A percentile compares a stretch with the other conserved stretches of the same genome.
These are phyloP conservation scores for Vitis labrusca DNA, from an alignment of 164 flowering plant species.

Conservation along the genomic window DNA sequence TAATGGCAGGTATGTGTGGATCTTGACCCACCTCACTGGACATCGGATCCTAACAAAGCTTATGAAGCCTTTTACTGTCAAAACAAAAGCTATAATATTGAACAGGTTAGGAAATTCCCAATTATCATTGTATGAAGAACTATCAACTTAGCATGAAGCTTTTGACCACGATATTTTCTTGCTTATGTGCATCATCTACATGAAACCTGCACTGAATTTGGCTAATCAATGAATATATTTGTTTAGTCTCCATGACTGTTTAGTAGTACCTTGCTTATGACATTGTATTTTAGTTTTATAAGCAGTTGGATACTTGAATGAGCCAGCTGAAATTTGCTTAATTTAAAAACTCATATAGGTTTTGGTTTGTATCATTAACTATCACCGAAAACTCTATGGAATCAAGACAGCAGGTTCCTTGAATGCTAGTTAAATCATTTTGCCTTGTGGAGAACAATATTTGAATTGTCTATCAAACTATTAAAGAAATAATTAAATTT, in stretches of 20 bases:
- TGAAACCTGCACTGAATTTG: too few relatives aligned
- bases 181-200: too few relatives aligned
- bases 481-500: neutral
- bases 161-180: too few relatives aligned
- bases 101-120: conserved; percentile 52
- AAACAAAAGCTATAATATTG: conserved; percentile 69
- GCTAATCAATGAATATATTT: too few relatives aligned
- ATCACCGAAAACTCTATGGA: neutral
- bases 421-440: neutral
- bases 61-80: conserved; percentile 40
- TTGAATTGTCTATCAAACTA: neutral
- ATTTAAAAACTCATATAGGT: neutral
- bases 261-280: neutral
- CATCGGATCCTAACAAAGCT: conserved; percentile 56
- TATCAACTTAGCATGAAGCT: neutral
- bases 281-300: neutral
- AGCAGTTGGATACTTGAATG: neutral
- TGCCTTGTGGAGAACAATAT: neutral
- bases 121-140: too few relatives aligned
- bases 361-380: neutral
- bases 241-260: too few relatives aligned
- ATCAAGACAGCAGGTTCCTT: neutral
- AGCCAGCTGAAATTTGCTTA: neutral
- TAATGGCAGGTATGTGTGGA: conserved; percentile 53
- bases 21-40: conserved; percentile 83